Evolutionary conservation across 164 flowering plant species (phyloP), one percentile per base, ranked within the genome.

Genomic region (Berberis thunbergii): DNA sequence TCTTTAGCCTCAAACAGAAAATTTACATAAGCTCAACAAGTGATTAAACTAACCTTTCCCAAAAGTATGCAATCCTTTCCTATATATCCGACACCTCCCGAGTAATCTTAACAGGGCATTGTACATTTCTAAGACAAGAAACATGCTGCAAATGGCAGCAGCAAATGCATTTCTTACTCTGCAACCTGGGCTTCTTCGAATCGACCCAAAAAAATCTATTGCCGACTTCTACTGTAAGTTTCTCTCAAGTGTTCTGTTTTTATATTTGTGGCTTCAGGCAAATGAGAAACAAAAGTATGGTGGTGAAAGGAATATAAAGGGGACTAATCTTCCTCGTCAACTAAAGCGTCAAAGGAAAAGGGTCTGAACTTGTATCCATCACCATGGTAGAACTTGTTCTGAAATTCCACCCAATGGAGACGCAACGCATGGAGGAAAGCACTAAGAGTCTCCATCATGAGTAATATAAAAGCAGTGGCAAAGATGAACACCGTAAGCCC

Each of bases 341-440:
- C 64, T 59, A 91, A 71, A 53, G 80, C 63, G 6, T 90, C 80
- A 65, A 91, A 91, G 41, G 91, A 82, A 66, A 91, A 87, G 38
- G 97, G 97, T 70, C 59, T 82, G 81, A 91, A 91, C 78, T 88
- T 87, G 80, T 84, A 87, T 62, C 98, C 98, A 72, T 91, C 95
- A 2, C 96, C 98, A 39, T 79, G 80, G 77, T 87, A 91, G 76
- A 91, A 91, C 79, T 91, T 91, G 71, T 67, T 80, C 68, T 84
- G 89, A 65, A 82, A 91, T 62, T 91, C 98, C 60, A 91, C 92
- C 98, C 98, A 91, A 62, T 91, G 98, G 52, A 91, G 98, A 82
- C 98, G 88, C 80, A 91, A 68, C 42, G 98, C 94, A 56, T 91
- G 98, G 50, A 91, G 89, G 64, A 91, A 87, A 49, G 98, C 98